A percentile compares a stretch with the other conserved stretches of the same genome.
These are phyloP conservation scores for Taphrina populina DNA, from an alignment of 1,139 yeast species.

Conservation along the genomic window DNA sequence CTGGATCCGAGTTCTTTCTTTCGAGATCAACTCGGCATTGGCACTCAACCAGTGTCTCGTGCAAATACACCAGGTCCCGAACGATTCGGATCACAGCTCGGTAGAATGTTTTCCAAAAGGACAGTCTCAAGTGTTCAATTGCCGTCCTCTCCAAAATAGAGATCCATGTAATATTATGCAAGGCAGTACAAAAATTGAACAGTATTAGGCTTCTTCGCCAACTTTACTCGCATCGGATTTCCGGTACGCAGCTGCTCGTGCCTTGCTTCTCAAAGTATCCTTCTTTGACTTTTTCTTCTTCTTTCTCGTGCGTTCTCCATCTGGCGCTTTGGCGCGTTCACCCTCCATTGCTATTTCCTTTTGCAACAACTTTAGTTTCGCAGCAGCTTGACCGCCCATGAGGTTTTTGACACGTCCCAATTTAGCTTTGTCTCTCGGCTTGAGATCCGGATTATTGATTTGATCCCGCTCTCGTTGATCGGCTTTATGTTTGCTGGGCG, in stretches of 20 bases:
- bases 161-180: no score
- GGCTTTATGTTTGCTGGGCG: constrained; percentile 24
- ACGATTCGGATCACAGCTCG: constrained; percentile 18
- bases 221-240: constrained; percentile 16
- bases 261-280: constrained; percentile 22
- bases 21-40: constrained; percentile 19
- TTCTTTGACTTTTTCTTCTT: constrained; percentile 29
- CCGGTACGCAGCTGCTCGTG: constrained; percentile 28
- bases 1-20: constrained; percentile 19
- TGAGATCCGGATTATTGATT: constrained; percentile 40
- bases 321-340: constrained; percentile 55
- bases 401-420: constrained; percentile 75
- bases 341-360: constrained; percentile 64
- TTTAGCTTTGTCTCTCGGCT: constrained; percentile 59
- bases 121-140: constrained; percentile 1
- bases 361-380: constrained; percentile 53
- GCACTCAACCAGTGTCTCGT: constrained; percentile 6
- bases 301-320: constrained; percentile 26
- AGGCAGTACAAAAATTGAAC: no score
- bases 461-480: constrained; percentile 38
- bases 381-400: constrained; percentile 76
- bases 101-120: constrained; percentile 17
- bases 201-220: not conserved
- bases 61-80: constrained; percentile 16
- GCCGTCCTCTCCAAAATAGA: not conserved